Conservation (phyloP, 306 rosid genomes). For the Heteromeles arbutifolia region DNA sequence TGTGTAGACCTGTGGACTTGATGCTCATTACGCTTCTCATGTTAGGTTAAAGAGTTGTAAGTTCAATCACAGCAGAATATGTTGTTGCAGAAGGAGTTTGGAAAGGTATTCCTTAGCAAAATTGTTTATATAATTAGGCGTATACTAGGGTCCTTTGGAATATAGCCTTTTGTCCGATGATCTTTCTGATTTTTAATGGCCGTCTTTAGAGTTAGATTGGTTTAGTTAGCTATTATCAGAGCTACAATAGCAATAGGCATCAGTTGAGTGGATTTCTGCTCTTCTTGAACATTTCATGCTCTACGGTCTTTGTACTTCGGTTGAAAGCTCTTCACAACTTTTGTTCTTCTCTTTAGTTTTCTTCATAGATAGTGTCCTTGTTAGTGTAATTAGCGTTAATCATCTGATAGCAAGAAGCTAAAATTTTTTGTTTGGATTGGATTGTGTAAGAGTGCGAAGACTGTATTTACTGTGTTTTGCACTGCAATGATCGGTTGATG, state of each 20-base stretch:
- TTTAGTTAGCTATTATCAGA: not conserved
- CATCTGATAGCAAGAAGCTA: not conserved
- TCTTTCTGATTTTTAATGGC: not conserved
- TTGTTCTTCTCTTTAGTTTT: not conserved
- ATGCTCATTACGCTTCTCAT: not conserved
- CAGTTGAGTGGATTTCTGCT: not conserved
- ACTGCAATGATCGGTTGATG: not conserved
- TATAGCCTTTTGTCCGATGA: not conserved
- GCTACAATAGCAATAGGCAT: not conserved
- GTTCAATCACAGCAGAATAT: not conserved
- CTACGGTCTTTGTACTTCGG: not conserved
- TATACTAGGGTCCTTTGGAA: not conserved
- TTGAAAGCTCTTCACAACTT: not conserved
- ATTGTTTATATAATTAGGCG: not conserved
- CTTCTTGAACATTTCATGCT: not conserved
- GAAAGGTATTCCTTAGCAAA: not conserved
- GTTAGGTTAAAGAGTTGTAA: not conserved
- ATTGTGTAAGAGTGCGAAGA: not conserved
- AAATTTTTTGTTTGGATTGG: not conserved
- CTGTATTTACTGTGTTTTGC: not conserved
- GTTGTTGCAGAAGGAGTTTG: not conserved
- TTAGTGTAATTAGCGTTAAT: not conserved
- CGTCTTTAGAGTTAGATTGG: not conserved
- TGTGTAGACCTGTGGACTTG: not conserved
- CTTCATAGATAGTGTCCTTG: not conserved